Conservation (phyloP, 1,284 basidiomycete genomes). For the Leccinum solheimii region DNA sequence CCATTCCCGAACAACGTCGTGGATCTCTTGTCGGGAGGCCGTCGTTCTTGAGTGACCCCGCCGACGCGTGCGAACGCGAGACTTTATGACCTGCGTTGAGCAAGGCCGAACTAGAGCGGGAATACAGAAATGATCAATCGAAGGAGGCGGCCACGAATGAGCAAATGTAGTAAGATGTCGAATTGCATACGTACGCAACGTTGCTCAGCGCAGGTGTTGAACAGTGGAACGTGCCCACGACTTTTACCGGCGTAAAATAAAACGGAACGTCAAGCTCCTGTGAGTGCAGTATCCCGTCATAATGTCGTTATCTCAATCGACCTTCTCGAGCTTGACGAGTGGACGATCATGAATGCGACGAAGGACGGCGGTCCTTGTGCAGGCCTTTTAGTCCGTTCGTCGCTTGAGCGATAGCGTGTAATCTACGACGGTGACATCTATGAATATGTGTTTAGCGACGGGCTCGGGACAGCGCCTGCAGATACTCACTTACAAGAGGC, state of each 20-base stretch:
- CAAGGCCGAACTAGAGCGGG: slow-evolving; percentile 70
- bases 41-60: slow-evolving; percentile 91
- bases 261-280: slow-evolving; percentile 84
- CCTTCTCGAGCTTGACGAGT: too few species aligned
- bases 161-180: neutral
- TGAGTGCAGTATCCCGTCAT: neutral
- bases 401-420: too few species aligned
- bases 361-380: too few species aligned
- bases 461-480: too few species aligned
- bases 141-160: neutral
- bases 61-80: slow-evolving; percentile 86
- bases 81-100: slow-evolving; percentile 84
- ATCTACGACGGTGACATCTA: too few species aligned
- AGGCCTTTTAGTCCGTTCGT: too few species aligned
- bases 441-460: too few species aligned
- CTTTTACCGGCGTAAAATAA: slow-evolving; percentile 87
- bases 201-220: slow-evolving; percentile 74
- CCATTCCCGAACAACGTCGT: slow-evolving; percentile 86
- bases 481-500: too few species aligned
- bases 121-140: neutral
- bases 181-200: slow-evolving; percentile 58
- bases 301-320: neutral
- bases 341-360: too few species aligned
- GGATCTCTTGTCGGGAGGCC: slow-evolving; percentile 71
- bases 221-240: slow-evolving; percentile 84